Percentiles rank a stretch among this genome's conserved stretches.
Evolutionary conservation across 805 yeast genomes (phyloP).

Genomic region (Debaryomyces tyrocola): DNA sequence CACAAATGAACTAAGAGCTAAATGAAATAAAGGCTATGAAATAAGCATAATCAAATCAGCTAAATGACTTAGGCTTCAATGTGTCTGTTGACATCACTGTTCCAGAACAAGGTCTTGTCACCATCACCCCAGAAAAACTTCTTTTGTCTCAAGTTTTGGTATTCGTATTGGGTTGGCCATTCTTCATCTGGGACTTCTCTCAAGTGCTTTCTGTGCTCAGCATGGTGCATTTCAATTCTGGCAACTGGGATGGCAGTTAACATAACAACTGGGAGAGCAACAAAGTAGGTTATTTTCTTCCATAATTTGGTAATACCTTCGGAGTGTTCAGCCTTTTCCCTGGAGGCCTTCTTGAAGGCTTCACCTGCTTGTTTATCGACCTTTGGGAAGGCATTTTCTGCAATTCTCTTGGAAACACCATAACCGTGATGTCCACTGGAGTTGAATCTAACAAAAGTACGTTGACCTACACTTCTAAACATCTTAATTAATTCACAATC

Average conservation of each 20-base stretch:
- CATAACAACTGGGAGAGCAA: constrained; percentile 81
- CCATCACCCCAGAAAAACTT: constrained; percentile 99
- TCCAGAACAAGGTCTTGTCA: constrained; percentile 97
- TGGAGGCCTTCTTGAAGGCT: constrained; percentile 59
- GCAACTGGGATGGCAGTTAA: constrained; percentile 78
- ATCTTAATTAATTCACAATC: constrained; percentile 16
- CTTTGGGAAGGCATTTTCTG: constrained; percentile 38
- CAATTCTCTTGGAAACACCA: constrained; percentile 41
- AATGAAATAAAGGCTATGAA: not conserved
- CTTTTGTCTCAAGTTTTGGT: constrained; percentile 84
- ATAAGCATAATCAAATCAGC: not conserved
- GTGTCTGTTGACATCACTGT: constrained; percentile 87
- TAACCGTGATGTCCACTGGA: constrained; percentile 29
- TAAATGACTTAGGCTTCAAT: constrained; percentile 34
- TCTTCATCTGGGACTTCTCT: constrained; percentile 79
- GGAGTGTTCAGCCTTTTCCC: constrained; percentile 79
- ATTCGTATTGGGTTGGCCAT: constrained; percentile 89
- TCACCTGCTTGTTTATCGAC: constrained; percentile 64
- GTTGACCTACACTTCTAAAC: constrained; percentile 38
- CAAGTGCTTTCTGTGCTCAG: constrained; percentile 82
- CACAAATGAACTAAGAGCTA: no score
- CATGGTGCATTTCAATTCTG: constrained; percentile 83
- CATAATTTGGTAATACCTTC: constrained; percentile 71
- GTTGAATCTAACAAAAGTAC: constrained; percentile 41
- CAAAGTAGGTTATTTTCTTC: constrained; percentile 78